phyloP scores from a whole-genome alignment of 352 stramenopile genomes.

The Globisporangium solare region DNA sequence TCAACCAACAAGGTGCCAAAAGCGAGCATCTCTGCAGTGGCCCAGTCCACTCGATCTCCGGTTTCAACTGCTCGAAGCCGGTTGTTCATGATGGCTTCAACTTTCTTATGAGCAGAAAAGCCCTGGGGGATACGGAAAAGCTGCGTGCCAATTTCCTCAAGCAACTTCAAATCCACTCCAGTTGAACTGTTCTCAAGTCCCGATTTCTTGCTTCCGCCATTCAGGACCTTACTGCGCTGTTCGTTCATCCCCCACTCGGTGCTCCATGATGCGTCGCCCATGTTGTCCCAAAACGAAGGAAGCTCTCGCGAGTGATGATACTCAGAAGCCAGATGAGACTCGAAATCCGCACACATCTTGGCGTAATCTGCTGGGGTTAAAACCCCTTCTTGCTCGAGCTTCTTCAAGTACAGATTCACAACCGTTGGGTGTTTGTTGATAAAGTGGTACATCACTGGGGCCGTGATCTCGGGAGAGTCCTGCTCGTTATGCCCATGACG shows the following conservation, averaged over 20 bases:
- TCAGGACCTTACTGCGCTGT: constrained; percentile 5
- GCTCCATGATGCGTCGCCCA: constrained; percentile 58
- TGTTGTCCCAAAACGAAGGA: constrained; percentile 77
- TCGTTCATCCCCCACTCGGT: constrained; percentile 41
- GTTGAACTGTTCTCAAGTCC: constrained; percentile 25
- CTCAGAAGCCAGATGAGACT: constrained; percentile 56
- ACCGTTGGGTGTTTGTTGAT: constrained; percentile 86
- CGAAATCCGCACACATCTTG: constrained; percentile 56
- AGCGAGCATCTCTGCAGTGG: constrained; percentile 83
- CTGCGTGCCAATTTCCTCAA: constrained; percentile 70
- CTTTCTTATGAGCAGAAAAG: constrained; percentile 83
- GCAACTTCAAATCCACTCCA: constrained; percentile 65
- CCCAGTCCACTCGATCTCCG: constrained; percentile 83
- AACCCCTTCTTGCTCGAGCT: constrained; percentile 53
- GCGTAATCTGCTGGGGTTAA: constrained; percentile 42
- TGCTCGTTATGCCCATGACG: constrained; percentile 98
- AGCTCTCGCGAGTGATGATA: constrained; percentile 68
- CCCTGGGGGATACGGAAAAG: constrained; percentile 76
- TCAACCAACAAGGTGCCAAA: constrained; percentile 84
- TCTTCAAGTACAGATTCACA: constrained; percentile 70
- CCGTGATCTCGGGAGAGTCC: constrained; percentile 87
- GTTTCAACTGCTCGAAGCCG: constrained; percentile 73
- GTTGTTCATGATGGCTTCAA: constrained; percentile 86
- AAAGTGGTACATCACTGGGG: constrained; percentile 87
- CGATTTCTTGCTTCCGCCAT: not conserved